These are phyloP conservation scores for Erythrobasidium hasegawianum DNA, from an alignment of 1,284 basidiomycete genomes.

Conservation along the genomic window DNA sequence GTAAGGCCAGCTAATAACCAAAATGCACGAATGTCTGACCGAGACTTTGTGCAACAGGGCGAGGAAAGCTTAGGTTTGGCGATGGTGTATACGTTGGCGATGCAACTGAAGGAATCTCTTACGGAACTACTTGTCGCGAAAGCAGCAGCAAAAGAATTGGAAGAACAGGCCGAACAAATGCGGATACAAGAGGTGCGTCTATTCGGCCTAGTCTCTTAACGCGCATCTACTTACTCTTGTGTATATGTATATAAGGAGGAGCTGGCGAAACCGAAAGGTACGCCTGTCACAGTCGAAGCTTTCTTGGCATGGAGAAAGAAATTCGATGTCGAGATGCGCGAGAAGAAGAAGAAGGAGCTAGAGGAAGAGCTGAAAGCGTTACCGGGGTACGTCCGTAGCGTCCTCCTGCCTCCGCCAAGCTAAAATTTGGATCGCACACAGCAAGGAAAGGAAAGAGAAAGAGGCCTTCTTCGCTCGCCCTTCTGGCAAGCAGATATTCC, in stretches of 20 bases:
- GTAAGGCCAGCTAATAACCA: slow-evolving; percentile 54
- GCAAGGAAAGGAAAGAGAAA: slow-evolving; percentile 21
- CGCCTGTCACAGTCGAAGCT: slow-evolving; percentile 74
- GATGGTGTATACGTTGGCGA: slow-evolving; percentile 90
- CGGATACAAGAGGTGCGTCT: slow-evolving; percentile 64
- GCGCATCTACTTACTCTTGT: slow-evolving; percentile 52
- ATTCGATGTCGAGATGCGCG: slow-evolving; percentile 67
- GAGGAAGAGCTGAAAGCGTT: slow-evolving; percentile 74
- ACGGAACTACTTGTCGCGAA: slow-evolving; percentile 57
- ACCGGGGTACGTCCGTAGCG: slow-evolving; percentile 54
- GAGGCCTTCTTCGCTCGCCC: slow-evolving; percentile 18
- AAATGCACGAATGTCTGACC: not conserved
- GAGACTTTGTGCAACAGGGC: slow-evolving; percentile 4
- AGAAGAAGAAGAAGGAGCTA: slow-evolving; percentile 64
- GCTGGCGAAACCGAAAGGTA: slow-evolving; percentile 81
- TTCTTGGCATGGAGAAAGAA: slow-evolving; percentile 76
- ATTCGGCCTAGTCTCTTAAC: too few relatives aligned
- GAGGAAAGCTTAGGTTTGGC: slow-evolving; percentile 60
- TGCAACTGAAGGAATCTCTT: slow-evolving; percentile 76
- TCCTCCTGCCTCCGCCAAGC: too few relatives aligned
- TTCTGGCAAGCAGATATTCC: slow-evolving; percentile 26
- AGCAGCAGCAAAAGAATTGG: slow-evolving; percentile 41
- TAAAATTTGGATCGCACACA: too few relatives aligned
- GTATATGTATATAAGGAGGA: slow-evolving; percentile 64
- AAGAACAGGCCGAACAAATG: slow-evolving; percentile 58